Evolutionary conservation across 163 green algal species (phyloP).

Genomic region (Prototheca wickerhamii): DNA sequence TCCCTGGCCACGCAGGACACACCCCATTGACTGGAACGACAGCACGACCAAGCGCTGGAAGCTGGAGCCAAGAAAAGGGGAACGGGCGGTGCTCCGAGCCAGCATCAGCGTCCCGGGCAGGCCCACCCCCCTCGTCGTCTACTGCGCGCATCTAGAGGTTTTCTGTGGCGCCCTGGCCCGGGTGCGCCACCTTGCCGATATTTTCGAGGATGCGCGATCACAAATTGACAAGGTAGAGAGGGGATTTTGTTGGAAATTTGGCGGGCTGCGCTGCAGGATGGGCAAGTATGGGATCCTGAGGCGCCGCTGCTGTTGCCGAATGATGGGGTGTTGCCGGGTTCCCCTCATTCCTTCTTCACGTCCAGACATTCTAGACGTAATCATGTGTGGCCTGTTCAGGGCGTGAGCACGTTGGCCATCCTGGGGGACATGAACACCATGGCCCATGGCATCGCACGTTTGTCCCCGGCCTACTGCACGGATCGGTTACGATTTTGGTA

Average conservation of each 20-base stretch:
- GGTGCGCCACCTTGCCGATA: conserved; percentile 69
- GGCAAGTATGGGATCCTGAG: neutral
- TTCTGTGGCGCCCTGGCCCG: conserved; percentile 75
- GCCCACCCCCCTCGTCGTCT: conserved; percentile 50
- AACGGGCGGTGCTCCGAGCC: conserved; percentile 40
- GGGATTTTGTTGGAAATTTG: neutral
- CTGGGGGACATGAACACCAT: conserved; percentile 82
- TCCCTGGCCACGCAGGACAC: conserved; percentile 24
- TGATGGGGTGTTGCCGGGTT: neutral
- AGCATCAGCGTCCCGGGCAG: conserved; percentile 33
- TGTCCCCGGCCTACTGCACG: conserved; percentile 55
- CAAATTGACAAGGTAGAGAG: conserved; percentile 26
- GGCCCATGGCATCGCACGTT: conserved; percentile 63
- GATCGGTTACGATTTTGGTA: conserved; percentile 57
- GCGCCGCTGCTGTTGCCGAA: neutral
- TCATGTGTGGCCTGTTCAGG: conserved; percentile 9
- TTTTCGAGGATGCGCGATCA: conserved; percentile 45
- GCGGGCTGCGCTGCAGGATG: neutral
- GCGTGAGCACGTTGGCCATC: conserved; percentile 38
- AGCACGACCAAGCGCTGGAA: conserved; percentile 30
- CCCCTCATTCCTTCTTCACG: neutral
- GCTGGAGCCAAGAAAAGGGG: conserved; percentile 34
- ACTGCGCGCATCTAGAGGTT: conserved; percentile 75
- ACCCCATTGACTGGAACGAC: conserved; percentile 77
- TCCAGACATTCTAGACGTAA: neutral